phyloP scores from a whole-genome alignment of 2,329 filamentous ascomycete genomes.

The Chaetomium sp. region DNA sequence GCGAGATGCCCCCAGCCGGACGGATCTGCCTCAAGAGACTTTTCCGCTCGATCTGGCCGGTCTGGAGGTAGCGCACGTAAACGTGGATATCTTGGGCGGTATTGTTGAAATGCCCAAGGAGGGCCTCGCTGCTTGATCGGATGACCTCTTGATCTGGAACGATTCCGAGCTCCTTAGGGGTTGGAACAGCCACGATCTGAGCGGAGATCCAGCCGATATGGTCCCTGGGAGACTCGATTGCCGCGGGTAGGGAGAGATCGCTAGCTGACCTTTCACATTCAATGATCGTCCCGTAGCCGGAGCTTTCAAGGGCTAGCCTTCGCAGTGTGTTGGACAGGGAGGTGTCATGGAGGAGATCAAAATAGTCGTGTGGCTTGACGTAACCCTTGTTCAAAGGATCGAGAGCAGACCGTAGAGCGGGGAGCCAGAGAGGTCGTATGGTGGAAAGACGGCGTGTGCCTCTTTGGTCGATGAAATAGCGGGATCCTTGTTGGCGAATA shows the following conservation, averaged over 20 bases:
- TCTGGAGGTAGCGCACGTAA: background rate
- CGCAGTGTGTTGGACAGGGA: background rate
- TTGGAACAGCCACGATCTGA: background rate
- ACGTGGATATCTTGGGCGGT: background rate
- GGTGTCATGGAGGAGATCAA: background rate
- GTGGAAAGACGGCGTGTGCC: background rate
- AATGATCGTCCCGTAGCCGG: background rate
- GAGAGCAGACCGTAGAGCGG: background rate
- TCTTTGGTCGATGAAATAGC: background rate
- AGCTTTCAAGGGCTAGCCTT: background rate
- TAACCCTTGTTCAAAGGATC: background rate
- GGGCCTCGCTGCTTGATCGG: background rate
- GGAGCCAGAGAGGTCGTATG: background rate
- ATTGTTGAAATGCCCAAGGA: background rate
- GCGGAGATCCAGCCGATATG: background rate
- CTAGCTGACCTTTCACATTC: background rate
- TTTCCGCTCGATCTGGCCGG: background rate
- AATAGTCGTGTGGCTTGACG: background rate
- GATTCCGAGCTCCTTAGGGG: background rate
- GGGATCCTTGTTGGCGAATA: background rate
- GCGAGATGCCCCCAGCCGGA: background rate
- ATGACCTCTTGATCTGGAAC: background rate
- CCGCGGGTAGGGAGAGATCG: background rate
- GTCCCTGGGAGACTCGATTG: background rate
- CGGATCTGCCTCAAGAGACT: background rate